Conservation (phyloP, 495 filamentous ascomycete species). For the Tuber brumale region DNA sequence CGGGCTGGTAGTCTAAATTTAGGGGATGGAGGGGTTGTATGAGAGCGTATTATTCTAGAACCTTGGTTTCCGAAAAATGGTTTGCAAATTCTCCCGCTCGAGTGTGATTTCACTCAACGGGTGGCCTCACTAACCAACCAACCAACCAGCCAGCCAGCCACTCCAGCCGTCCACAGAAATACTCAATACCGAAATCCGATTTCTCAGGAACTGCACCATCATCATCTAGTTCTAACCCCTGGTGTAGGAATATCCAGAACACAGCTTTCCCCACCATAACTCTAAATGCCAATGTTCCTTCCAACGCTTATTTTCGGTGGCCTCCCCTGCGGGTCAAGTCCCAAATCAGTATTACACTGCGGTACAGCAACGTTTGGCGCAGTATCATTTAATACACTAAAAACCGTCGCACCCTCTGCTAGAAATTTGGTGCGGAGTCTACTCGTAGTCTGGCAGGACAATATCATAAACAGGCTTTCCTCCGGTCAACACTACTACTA, state of each 20-base stretch:
- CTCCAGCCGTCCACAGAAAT: too few relatives aligned
- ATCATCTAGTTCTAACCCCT: not conserved
- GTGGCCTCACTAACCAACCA: too few relatives aligned
- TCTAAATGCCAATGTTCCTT: not conserved
- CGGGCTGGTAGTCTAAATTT: not conserved
- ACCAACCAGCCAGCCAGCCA: too few relatives aligned
- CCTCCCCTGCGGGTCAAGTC: not conserved
- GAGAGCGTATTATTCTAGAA: not conserved
- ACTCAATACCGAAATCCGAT: not conserved
- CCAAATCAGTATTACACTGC: not conserved
- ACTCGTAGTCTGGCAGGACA: not conserved
- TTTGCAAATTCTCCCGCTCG: not conserved
- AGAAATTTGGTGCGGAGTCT: not conserved
- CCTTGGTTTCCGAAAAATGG: slow-evolving; percentile 4
- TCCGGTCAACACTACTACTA: slow-evolving; percentile 4
- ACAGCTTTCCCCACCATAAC: not conserved
- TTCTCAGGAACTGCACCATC: not conserved
- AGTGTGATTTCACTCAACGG: not conserved
- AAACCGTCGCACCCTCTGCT: not conserved
- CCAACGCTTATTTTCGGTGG: not conserved
- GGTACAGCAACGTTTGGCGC: not conserved
- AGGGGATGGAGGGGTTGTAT: not conserved
- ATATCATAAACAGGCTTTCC: not conserved
- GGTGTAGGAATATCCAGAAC: not conserved
- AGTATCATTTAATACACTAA: not conserved